phyloP scores from a whole-genome alignment of 1,284 basidiomycete genomes.

The Ceratobasidium papillatum region DNA sequence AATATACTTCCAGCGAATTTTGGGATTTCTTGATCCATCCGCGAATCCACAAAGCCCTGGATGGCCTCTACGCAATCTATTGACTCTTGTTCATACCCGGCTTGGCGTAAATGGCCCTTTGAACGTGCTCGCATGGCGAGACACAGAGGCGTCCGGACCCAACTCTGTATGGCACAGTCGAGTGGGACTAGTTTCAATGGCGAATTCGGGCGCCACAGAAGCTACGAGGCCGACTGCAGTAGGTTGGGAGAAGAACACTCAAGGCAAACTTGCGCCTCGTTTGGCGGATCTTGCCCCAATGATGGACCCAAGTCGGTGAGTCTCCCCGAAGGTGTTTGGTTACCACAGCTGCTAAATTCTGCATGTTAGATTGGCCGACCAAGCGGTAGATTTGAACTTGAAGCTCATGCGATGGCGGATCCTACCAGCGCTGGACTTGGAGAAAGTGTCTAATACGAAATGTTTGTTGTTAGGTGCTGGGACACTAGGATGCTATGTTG shows the following conservation, averaged over 20 bases:
- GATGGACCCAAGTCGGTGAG: constrained; percentile 88
- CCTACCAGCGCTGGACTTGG: constrained; percentile 87
- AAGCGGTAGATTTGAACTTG: constrained; percentile 95
- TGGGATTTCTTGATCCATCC: constrained; percentile 91
- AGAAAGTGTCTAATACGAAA: constrained; percentile 80
- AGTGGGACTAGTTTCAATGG: constrained; percentile 61
- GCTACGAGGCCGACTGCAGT: constrained; percentile 68
- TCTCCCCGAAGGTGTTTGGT: not conserved
- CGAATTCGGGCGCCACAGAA: constrained; percentile 45
- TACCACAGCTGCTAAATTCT: not conserved
- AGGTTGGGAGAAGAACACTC: constrained; percentile 93
- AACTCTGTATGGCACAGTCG: constrained; percentile 66
- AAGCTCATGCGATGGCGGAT: constrained; percentile 99
- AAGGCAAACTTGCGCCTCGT: constrained; percentile 87
- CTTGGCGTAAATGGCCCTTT: constrained; percentile 51
- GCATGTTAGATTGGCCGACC: constrained; percentile 80
- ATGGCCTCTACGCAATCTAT: constrained; percentile 93
- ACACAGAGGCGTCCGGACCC: constrained; percentile 60
- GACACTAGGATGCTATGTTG: constrained; percentile 96
- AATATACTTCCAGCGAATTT: constrained; percentile 58
- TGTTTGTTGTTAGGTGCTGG: constrained; percentile 94
- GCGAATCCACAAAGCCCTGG: constrained; percentile 80
- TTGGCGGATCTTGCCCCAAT: constrained; percentile 91
- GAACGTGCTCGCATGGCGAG: constrained; percentile 80
- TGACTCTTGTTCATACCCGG: constrained; percentile 61